Percentiles rank a stretch among this genome's conserved stretches.
Evolutionary conservation across 768 basidiomycete genomes (phyloP).

Genomic region (Termitomyces sp.): DNA sequence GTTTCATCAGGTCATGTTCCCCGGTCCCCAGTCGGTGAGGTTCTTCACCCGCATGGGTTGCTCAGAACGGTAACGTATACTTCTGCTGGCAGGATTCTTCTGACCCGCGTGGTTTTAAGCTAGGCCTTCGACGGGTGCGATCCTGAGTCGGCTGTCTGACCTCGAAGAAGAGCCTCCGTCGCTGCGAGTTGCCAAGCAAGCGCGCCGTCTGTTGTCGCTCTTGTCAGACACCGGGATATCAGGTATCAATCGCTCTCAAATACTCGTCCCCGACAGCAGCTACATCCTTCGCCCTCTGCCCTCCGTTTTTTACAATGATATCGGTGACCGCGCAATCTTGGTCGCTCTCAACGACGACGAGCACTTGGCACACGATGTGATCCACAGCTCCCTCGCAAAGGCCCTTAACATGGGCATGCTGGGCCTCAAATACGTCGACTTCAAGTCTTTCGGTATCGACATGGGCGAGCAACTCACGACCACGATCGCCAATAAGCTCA

Average conservation of each 20-base stretch:
- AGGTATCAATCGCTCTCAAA: background rate
- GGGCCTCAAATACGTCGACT: conserved; percentile 26
- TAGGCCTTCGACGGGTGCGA: conserved; percentile 26
- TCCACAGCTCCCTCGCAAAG: conserved; percentile 26
- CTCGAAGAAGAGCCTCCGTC: background rate
- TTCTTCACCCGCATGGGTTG: conserved; percentile 34
- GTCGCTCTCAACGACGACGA: conserved; percentile 12
- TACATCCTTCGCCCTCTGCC: conserved; percentile 20
- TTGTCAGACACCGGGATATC: conserved; percentile 18
- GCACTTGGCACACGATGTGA: conserved; percentile 22
- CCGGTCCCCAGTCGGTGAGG: conserved; percentile 9
- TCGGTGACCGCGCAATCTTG: conserved; percentile 25
- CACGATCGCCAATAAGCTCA: conserved; percentile 35
- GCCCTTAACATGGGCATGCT: conserved; percentile 25
- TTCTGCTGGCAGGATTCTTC: background rate
- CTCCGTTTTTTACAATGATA: conserved; percentile 34
- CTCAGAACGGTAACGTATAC: conserved; percentile 23
- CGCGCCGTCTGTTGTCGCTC: conserved; percentile 21
- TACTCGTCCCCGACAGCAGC: conserved; percentile 30
- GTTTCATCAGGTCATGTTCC: conserved; percentile 19
- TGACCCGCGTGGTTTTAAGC: background rate
- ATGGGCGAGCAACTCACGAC: conserved; percentile 38
- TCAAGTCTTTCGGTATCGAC: conserved; percentile 22
- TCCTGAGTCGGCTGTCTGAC: conserved; percentile 6
- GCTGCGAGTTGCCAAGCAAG: conserved; percentile 12